Evolutionary conservation across 345 rosid species (phyloP).

Genomic region (Lepidium sativum): DNA sequence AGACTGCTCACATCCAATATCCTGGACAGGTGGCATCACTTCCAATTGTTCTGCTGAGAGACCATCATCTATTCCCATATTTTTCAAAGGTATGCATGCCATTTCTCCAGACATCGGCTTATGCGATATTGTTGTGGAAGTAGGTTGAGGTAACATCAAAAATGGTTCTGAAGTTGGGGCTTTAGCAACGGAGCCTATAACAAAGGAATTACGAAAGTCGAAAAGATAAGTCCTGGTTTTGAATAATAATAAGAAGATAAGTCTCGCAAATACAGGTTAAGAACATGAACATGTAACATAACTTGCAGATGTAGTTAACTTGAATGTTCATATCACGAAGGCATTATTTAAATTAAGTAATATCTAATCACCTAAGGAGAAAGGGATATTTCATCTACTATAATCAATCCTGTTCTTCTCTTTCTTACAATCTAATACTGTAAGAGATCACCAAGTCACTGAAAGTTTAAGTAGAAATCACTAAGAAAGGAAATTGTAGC

Average conservation of each 20-base stretch:
- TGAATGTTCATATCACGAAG: neutral
- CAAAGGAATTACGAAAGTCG: neutral
- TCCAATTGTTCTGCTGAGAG: slow-evolving; percentile 15
- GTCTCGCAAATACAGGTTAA: neutral
- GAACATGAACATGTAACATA: neutral
- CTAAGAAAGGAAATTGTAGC: neutral
- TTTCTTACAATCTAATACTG: slow-evolving; percentile 1
- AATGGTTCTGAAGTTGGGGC: slow-evolving; percentile 21
- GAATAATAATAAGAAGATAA: neutral
- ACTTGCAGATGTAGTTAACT: neutral
- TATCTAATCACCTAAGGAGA: neutral
- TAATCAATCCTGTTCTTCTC: slow-evolving; percentile 1
- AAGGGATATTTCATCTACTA: neutral
- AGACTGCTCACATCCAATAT: slow-evolving; percentile 19
- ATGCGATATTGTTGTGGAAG: slow-evolving; percentile 4
- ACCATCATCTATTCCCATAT: slow-evolving; percentile 7
- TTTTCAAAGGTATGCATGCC: slow-evolving; percentile 2
- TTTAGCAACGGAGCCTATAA: slow-evolving; percentile 23
- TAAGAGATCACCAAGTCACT: slow-evolving; percentile 4
- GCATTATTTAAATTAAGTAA: neutral
- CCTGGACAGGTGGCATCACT: slow-evolving; percentile 15
- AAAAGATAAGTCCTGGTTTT: neutral
- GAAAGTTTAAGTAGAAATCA: neutral
- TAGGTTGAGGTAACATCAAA: slow-evolving; percentile 20
- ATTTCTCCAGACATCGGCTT: slow-evolving; percentile 16